These are phyloP conservation scores for Colletotrichum tofieldiae DNA, from an alignment of 2,329 filamentous ascomycete genomes.

Conservation along the genomic window DNA sequence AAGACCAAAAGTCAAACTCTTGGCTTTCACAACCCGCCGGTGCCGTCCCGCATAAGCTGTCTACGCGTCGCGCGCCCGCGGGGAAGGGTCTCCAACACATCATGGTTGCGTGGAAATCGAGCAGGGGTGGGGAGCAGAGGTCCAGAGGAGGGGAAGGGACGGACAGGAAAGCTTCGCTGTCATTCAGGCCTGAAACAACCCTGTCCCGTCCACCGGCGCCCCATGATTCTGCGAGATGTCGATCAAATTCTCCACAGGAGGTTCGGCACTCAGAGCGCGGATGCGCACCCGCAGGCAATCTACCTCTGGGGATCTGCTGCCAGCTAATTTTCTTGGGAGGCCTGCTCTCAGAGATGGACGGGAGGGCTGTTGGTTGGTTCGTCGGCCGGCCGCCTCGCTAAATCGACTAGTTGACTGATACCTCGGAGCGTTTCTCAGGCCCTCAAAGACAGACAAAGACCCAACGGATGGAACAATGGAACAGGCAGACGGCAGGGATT, in stretches of 20 bases:
- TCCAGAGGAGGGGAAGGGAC: slow-evolving; percentile 1
- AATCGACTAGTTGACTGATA: background rate
- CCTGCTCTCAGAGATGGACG: background rate
- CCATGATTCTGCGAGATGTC: slow-evolving; percentile 37
- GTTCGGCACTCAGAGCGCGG: slow-evolving; percentile 28
- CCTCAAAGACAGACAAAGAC: slow-evolving; percentile 5
- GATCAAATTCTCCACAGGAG: slow-evolving; percentile 39
- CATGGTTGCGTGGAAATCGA: background rate
- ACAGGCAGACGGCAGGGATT: background rate
- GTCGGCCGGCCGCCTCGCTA: background rate
- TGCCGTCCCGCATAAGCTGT: background rate
- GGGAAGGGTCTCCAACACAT: background rate
- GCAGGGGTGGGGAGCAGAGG: background rate
- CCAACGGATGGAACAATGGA: background rate
- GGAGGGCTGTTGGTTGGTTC: background rate
- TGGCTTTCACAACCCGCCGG: background rate
- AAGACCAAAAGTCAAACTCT: background rate
- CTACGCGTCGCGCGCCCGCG: background rate
- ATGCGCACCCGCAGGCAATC: slow-evolving; percentile 3
- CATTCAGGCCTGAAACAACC: slow-evolving; percentile 41
- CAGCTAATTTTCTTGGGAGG: background rate
- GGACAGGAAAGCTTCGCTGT: slow-evolving; percentile 34
- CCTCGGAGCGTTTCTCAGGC: background rate
- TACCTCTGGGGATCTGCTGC: background rate
- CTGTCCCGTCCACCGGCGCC: slow-evolving; percentile 31